Evolutionary conservation across 1,284 basidiomycete genomes (phyloP).

Genomic region (Cryptococcus neoformans): DNA sequence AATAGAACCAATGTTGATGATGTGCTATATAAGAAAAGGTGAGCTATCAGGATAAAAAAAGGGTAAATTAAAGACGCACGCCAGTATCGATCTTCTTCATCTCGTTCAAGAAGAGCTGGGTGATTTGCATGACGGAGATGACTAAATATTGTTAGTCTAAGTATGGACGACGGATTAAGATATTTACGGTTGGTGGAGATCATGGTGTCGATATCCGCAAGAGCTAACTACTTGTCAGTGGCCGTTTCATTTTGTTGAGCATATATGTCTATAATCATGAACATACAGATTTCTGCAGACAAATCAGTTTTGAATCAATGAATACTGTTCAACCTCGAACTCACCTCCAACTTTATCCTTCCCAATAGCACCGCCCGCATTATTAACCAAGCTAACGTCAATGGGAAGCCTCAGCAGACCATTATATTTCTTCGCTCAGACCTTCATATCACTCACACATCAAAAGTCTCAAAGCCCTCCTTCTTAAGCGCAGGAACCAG

Average conservation of each 20-base stretch:
- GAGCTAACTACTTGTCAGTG: slow-evolving; percentile 18
- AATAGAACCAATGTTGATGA: slow-evolving; percentile 94
- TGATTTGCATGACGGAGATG: slow-evolving; percentile 38
- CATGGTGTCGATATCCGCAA: slow-evolving; percentile 59
- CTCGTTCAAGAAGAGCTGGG: slow-evolving; percentile 55
- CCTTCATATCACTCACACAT: slow-evolving; percentile 26
- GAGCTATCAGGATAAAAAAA: background rate
- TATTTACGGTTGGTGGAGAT: slow-evolving; percentile 69
- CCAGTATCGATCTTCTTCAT: slow-evolving; percentile 85
- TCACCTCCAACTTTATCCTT: slow-evolving; percentile 43
- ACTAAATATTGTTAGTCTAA: slow-evolving; percentile 14
- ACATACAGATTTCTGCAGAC: background rate
- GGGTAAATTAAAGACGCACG: slow-evolving; percentile 15
- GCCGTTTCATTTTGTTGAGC: slow-evolving; percentile 3
- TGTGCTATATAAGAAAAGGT: slow-evolving; percentile 54
- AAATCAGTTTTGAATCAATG: background rate
- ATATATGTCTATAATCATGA: background rate
- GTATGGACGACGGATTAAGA: background rate
- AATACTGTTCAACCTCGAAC: background rate
- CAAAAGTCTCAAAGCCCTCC: slow-evolving; percentile 28
- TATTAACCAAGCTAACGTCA: slow-evolving; percentile 41
- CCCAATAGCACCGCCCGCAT: slow-evolving; percentile 45
- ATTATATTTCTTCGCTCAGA: too few relatives aligned
- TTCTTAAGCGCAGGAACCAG: slow-evolving; percentile 21
- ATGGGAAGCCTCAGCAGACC: too few relatives aligned